A percentile compares a stretch with the other conserved stretches of the same genome.
Evolutionary conservation across 768 basidiomycete genomes (phyloP).

Genomic region (Pisolithus microcarpus): DNA sequence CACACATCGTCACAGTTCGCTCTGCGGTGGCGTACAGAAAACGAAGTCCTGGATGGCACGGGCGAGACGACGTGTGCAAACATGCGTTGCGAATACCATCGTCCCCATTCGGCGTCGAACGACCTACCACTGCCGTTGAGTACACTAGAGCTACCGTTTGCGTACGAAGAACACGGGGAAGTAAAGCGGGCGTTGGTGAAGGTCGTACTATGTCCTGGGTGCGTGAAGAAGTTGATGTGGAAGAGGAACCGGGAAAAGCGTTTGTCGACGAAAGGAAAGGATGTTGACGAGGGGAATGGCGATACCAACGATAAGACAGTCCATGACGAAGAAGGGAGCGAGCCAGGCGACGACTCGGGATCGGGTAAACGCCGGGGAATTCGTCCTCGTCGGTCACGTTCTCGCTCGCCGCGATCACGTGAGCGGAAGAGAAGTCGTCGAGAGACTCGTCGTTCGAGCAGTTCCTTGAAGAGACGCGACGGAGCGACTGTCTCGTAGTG

Average conservation of each 20-base stretch:
- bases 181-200: slow-evolving; percentile 82
- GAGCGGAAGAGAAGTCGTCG: neutral
- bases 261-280: slow-evolving; percentile 7
- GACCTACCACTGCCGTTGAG: slow-evolving; percentile 35
- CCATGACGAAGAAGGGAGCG: neutral
- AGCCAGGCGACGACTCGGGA: neutral
- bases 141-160: slow-evolving; percentile 86
- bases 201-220: slow-evolving; percentile 74
- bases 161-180: slow-evolving; percentile 74
- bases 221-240: slow-evolving; percentile 82
- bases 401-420: neutral
- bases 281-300: neutral
- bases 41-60: slow-evolving; percentile 77
- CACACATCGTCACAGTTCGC: slow-evolving; percentile 54
- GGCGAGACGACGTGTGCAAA: slow-evolving; percentile 90
- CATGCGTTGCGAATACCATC: slow-evolving; percentile 71
- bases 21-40: slow-evolving; percentile 89
- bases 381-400: neutral
- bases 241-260: slow-evolving; percentile 65
- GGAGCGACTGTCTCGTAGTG: neutral
- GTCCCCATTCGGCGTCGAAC: slow-evolving; percentile 20
- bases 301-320: neutral
- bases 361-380: neutral
- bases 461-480: neutral
- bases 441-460: too few species aligned